phyloP scores from a whole-genome alignment of 148 eudicot genomes.

The Pouteria glomerata region DNA sequence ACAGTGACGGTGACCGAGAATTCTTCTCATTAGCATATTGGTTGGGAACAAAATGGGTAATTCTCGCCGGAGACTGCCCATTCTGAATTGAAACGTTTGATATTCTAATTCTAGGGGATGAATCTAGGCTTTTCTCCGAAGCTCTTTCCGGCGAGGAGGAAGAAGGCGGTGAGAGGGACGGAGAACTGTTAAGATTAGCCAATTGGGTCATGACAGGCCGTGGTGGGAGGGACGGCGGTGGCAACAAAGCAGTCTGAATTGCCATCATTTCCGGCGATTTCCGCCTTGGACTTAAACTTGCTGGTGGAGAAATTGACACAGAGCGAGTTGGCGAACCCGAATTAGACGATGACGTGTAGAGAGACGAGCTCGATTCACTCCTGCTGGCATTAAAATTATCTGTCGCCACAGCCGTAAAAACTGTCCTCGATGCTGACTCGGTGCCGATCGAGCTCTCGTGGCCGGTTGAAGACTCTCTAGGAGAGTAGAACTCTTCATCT shows the following conservation, averaged over 20 bases:
- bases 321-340: slow-evolving; percentile 67
- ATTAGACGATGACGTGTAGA: slow-evolving; percentile 31
- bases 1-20: not conserved
- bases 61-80: slow-evolving; percentile 12
- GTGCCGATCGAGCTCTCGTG: slow-evolving; percentile 49
- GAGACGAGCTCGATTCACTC: slow-evolving; percentile 31
- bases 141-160: slow-evolving; percentile 44
- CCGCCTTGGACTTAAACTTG: slow-evolving; percentile 54
- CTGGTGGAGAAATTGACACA: slow-evolving; percentile 65
- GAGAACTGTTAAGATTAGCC: slow-evolving; percentile 20
- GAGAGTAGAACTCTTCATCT: slow-evolving; percentile 84
- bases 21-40: not conserved
- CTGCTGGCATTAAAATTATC: slow-evolving; percentile 25
- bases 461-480: slow-evolving; percentile 64
- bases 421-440: slow-evolving; percentile 55
- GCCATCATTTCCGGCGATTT: slow-evolving; percentile 59
- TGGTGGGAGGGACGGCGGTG: not conserved
- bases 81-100: slow-evolving; percentile 18
- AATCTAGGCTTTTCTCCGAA: slow-evolving; percentile 26
- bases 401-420: slow-evolving; percentile 37
- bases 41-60: slow-evolving; percentile 1
- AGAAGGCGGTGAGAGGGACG: slow-evolving; percentile 23
- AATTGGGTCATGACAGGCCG: not conserved
- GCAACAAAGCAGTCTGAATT: slow-evolving; percentile 28
- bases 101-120: slow-evolving; percentile 16